Evolutionary conservation across 352 stramenopile genomes (phyloP), one percentile per base, ranked within the genome.

Genomic region (Phytophthora litchii): DNA sequence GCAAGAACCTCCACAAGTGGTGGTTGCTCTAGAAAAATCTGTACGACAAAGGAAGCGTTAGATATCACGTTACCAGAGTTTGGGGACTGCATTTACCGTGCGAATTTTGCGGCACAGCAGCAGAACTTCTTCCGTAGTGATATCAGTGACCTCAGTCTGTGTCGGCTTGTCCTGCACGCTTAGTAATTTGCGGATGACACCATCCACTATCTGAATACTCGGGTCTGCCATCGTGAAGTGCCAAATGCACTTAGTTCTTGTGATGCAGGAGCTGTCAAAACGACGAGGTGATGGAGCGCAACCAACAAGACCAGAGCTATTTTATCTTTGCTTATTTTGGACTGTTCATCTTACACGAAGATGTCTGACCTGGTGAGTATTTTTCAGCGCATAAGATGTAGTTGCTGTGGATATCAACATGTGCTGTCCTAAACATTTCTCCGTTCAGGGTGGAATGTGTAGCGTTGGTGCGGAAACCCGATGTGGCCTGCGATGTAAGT

Each of bases 401-500:
- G 84, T 81, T 6, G 80, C 87, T n/a, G 75, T 98, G 25, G 91
- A 98, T 62, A 83, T 98, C 60, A 98, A 98, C 67, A 98, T 98
- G 93, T 92, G 93, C 49, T 98, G 93, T 54, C 93, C 93, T 6
- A 98, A 97, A 73, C 84, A 95, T 57, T 98, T 98, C 50, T 97
- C 89, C 13, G 60, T 96, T 21, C 85, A 96, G 49, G 93, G 91
- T 44, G 88, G 89, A 25, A 98, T 98, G 93, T 23, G 86, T 86
- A 13, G 88, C 92, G 16, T 72, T 98, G 21, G 72, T 98, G 19
- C 84, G 84, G 42, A 97, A 89, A 48, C 92, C 91, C 27, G 78
- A 97, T 50, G 61, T 92, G n/a, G 92, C 93, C 29, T 93, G 78
- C 23, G 90, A 97, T 32, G 80, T 90, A 65, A 2, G 54, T 7